Percentiles rank a stretch among this genome's conserved stretches.
These are phyloP conservation scores for Hippophae gyantsensis DNA, from an alignment of 306 rosid genomes.

Conservation along the genomic window DNA sequence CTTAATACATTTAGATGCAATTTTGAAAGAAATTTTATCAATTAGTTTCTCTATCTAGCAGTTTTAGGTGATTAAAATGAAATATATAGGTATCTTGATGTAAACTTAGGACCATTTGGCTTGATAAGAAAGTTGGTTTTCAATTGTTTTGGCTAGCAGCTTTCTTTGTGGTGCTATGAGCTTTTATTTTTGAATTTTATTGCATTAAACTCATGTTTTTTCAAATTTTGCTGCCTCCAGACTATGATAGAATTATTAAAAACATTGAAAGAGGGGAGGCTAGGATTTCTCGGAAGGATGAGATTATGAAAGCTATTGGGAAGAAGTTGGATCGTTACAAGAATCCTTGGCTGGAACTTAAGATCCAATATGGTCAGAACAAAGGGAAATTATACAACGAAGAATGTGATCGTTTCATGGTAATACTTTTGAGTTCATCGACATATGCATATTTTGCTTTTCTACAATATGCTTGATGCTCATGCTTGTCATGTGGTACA, in stretches of 20 bases:
- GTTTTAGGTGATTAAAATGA: too few relatives aligned
- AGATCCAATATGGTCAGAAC: conserved; percentile 95
- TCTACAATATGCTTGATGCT: neutral
- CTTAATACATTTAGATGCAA: too few relatives aligned
- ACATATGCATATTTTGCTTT: too few relatives aligned
- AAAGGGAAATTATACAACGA: conserved; percentile 94
- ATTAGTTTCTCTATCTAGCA: too few relatives aligned
- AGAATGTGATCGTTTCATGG: conserved; percentile 99
- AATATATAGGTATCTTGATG: too few relatives aligned
- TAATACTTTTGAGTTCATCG: conserved; percentile 8
- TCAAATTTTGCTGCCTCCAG: conserved; percentile 28
- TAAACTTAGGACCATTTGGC: too few relatives aligned
- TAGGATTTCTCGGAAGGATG: conserved; percentile 91
- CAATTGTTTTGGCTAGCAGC: too few relatives aligned
- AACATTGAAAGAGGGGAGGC: conserved; percentile 99
- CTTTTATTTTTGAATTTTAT: neutral
- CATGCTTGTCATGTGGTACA: conserved; percentile 17
- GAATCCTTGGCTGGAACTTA: conserved; percentile 97
- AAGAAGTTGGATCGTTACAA: conserved; percentile 95
- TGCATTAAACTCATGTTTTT: conserved; percentile 1
- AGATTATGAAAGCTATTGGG: conserved; percentile 97
- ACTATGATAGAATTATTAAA: conserved; percentile 89
- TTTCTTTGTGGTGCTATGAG: neutral
- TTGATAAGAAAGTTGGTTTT: too few relatives aligned
- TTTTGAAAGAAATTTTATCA: too few relatives aligned